Conservation (phyloP, 768 basidiomycete genomes). For the Suillus brevipes region DNA sequence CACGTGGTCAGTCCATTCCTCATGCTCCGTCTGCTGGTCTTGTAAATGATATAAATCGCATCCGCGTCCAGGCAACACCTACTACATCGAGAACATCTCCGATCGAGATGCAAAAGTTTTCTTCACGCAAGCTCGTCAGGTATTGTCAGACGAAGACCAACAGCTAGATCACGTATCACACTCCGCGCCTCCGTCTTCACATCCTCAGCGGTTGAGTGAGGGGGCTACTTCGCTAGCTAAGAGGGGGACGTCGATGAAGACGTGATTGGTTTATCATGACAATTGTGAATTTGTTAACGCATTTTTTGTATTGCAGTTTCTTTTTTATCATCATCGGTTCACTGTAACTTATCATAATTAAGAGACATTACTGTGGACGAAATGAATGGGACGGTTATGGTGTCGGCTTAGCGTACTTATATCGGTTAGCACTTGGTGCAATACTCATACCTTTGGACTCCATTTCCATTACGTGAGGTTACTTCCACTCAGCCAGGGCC, state of each 20-base stretch:
- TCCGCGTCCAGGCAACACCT: conserved; percentile 70
- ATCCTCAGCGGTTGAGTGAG: conserved; percentile 29
- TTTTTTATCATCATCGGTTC: neutral
- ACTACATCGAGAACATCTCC: conserved; percentile 86
- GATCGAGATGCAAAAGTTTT: conserved; percentile 81
- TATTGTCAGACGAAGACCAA: conserved; percentile 33
- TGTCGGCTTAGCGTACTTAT: neutral
- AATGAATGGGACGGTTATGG: neutral
- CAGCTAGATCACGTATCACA: conserved; percentile 26
- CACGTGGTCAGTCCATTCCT: conserved; percentile 61
- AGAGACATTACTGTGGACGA: neutral
- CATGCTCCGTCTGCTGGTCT: conserved; percentile 3
- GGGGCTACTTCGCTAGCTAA: conserved; percentile 13
- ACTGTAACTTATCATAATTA: neutral
- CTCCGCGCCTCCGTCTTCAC: conserved; percentile 31
- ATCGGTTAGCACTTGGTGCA: neutral
- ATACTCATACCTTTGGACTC: neutral
- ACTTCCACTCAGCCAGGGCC: neutral
- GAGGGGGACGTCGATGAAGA: conserved; percentile 11
- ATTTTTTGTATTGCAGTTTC: neutral
- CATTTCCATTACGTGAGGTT: neutral
- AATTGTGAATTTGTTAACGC: neutral
- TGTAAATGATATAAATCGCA: neutral
- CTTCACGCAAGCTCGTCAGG: conserved; percentile 83
- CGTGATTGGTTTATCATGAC: neutral